phyloP scores from a whole-genome alignment of 164 flowering plant genomes.

The Vitis rupestris region DNA sequence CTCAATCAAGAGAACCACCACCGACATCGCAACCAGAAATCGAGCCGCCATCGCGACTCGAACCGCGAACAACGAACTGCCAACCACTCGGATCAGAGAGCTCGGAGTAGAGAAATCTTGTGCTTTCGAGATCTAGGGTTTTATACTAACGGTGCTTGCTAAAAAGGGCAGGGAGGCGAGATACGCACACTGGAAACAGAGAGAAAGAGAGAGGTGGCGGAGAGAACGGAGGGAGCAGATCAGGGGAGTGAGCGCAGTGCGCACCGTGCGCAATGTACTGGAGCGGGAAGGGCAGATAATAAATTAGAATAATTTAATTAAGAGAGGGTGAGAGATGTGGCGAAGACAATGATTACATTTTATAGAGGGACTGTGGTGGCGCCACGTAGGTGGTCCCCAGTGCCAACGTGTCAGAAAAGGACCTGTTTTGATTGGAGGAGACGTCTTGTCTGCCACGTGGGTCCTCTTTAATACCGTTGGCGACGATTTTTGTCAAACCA shows the following conservation, averaged over 20 bases:
- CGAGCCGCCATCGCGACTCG: constrained; percentile 14
- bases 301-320: background rate
- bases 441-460: constrained; percentile 3
- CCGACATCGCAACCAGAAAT: constrained; percentile 1
- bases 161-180: background rate
- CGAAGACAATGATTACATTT: constrained; percentile 5
- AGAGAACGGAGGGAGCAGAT: background rate
- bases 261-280: background rate
- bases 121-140: constrained; percentile 10
- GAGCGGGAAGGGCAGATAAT: background rate
- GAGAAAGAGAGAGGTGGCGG: background rate
- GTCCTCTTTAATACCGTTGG: background rate
- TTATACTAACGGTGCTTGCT: background rate
- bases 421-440: constrained; percentile 11
- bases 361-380: background rate
- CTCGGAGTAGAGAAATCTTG: background rate
- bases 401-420: background rate
- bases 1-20: constrained; percentile 5
- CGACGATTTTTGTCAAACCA: too few relatives aligned
- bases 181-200: constrained; percentile 1
- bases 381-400: constrained; percentile 18
- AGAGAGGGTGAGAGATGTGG: background rate
- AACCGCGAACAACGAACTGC: background rate
- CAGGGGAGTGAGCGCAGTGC: constrained; percentile 5
- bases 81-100: background rate